Percentiles rank a stretch among this genome's conserved stretches.
Conservation (phyloP, 805 yeast species). For the Candida ponderosae region DNA sequence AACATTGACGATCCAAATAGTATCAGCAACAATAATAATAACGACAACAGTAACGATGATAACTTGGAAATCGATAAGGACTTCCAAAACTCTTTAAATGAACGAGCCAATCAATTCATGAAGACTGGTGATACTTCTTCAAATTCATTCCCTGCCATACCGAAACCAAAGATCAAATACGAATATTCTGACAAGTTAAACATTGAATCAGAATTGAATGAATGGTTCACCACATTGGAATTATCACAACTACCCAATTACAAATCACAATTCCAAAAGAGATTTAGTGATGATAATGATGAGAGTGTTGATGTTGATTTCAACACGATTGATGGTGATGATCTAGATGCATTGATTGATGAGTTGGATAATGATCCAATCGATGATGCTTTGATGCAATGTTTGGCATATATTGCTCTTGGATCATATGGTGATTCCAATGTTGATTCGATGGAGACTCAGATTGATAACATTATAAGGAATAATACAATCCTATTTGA, state of each 20-base stretch:
- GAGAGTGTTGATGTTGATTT: constrained; percentile 1
- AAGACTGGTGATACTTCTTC: constrained; percentile 5
- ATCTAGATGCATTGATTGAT: constrained; percentile 11
- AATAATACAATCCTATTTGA: constrained; percentile 13
- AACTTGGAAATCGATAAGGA: constrained; percentile 25
- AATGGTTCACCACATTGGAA: constrained; percentile 36
- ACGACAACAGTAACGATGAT: constrained; percentile 23
- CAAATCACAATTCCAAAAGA: not conserved
- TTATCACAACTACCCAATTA: constrained; percentile 3
- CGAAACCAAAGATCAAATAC: constrained; percentile 38
- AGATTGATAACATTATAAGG: constrained; percentile 13
- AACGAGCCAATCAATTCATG: constrained; percentile 26
- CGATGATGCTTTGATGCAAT: not conserved
- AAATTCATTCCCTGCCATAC: constrained; percentile 18
- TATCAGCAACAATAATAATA: no score
- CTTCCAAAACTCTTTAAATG: constrained; percentile 23
- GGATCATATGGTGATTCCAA: constrained; percentile 14
- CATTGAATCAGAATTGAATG: constrained; percentile 33
- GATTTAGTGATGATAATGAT: no score
- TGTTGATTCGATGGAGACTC: constrained; percentile 6
- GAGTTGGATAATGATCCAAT: constrained; percentile 4
- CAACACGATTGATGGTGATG: constrained; percentile 1
- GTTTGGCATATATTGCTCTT: constrained; percentile 17
- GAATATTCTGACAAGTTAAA: constrained; percentile 27
- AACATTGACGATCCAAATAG: no score